Percentiles rank a stretch among this genome's conserved stretches.
Conservation (phyloP, 1,284 basidiomycete species). For the Lentinula novae-zelandiae region DNA sequence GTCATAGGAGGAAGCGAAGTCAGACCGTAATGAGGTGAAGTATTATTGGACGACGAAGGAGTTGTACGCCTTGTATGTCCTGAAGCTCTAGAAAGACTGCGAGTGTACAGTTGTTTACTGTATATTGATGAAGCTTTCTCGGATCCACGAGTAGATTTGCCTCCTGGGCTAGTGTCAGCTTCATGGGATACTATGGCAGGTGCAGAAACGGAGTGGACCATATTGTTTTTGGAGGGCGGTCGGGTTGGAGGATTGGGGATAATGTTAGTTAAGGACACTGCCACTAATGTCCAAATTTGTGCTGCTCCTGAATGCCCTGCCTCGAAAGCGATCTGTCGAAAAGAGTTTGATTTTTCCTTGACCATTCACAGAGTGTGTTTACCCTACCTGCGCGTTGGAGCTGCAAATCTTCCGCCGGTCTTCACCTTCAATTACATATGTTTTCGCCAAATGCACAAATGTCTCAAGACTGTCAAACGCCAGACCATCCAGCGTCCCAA, state of each 20-base stretch:
- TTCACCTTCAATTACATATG: constrained; percentile 61
- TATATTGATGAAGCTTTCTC: constrained; percentile 13
- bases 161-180: constrained; percentile 26
- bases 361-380: neutral
- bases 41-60: constrained; percentile 53
- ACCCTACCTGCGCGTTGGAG: constrained; percentile 55
- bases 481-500: constrained; percentile 45
- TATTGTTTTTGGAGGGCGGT: constrained; percentile 14
- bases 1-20: constrained; percentile 39
- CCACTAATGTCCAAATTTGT: constrained; percentile 68
- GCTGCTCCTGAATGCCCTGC: constrained; percentile 60
- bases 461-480: constrained; percentile 39
- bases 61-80: constrained; percentile 36
- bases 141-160: constrained; percentile 19
- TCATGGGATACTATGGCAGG: constrained; percentile 35
- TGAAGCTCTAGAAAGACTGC: constrained; percentile 24
- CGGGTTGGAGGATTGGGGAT: constrained; percentile 29
- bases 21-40: constrained; percentile 51
- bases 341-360: neutral
- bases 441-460: constrained; percentile 63
- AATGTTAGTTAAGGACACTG: constrained; percentile 51
- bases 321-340: constrained; percentile 52
- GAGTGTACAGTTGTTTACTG: constrained; percentile 7
- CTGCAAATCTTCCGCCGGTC: constrained; percentile 49
- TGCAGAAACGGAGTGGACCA: constrained; percentile 39